These are phyloP conservation scores for Tetrahymena thermophila DNA, from an alignment of 73 alveolate genomes.

Conservation along the genomic window DNA sequence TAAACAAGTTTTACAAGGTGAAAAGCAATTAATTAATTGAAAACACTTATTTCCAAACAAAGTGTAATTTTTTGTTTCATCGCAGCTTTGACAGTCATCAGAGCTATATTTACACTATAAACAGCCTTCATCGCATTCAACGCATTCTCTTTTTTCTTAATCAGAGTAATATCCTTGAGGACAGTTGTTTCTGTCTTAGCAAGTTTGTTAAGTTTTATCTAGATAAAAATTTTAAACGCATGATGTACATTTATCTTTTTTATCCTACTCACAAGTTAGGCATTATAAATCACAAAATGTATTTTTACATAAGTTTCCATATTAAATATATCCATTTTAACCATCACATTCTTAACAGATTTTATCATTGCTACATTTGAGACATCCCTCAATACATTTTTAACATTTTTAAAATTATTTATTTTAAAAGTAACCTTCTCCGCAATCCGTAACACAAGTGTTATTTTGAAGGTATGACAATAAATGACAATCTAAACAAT, in stretches of 20 bases:
- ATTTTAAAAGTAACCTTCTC: neutral
- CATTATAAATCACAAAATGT: neutral
- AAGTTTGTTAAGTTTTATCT: neutral
- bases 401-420: neutral
- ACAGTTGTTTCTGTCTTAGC: neutral
- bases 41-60: neutral
- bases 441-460: neutral
- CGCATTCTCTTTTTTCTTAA: neutral
- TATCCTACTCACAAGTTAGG: neutral
- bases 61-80: neutral
- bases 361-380: neutral
- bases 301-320: neutral
- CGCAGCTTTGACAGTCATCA: neutral
- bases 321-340: neutral
- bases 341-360: neutral
- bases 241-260: neutral
- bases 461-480: neutral
- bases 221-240: neutral
- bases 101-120: neutral
- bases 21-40: neutral
- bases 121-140: neutral
- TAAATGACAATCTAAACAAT: neutral
- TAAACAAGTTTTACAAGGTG: neutral
- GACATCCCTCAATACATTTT: neutral
- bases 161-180: neutral